These are phyloP conservation scores for Punctularia strigosozonata DNA, from an alignment of 768 basidiomycete species.

Conservation along the genomic window DNA sequence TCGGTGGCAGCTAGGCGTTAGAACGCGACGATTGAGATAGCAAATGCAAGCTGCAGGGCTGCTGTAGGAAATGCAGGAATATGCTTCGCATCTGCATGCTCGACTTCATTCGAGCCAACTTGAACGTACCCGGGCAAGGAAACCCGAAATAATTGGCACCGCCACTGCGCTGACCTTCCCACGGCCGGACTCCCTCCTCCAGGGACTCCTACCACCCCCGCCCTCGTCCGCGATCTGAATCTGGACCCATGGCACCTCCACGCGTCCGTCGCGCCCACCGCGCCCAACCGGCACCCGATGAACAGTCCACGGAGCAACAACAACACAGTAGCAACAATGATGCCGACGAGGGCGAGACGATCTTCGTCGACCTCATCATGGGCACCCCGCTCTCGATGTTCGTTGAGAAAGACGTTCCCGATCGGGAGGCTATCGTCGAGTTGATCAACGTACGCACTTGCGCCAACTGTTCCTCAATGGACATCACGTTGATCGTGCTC, in stretches of 20 bases:
- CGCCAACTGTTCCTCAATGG: neutral
- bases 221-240: constrained; percentile 9
- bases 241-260: constrained; percentile 76
- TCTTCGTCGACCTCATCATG: constrained; percentile 79
- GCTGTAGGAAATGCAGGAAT: too few species aligned
- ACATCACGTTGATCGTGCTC: constrained; percentile 4
- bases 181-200: too few species aligned
- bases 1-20: too few species aligned
- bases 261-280: constrained; percentile 45
- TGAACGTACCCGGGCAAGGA: too few species aligned
- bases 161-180: too few species aligned
- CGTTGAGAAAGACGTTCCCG: constrained; percentile 70
- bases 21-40: too few species aligned
- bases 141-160: too few species aligned
- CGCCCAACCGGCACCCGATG: constrained; percentile 16
- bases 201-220: constrained; percentile 12
- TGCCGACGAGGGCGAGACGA: constrained; percentile 33
- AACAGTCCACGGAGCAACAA: constrained; percentile 16
- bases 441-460: constrained; percentile 61
- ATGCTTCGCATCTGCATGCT: too few species aligned
- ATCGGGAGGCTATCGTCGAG: constrained; percentile 51
- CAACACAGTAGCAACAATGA: constrained; percentile 18
- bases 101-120: too few species aligned
- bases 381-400: constrained; percentile 66
- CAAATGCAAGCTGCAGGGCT: too few species aligned